These are phyloP conservation scores for Erythrobasidium hasegawianum DNA, from an alignment of 1,284 basidiomycete species.

Conservation along the genomic window DNA sequence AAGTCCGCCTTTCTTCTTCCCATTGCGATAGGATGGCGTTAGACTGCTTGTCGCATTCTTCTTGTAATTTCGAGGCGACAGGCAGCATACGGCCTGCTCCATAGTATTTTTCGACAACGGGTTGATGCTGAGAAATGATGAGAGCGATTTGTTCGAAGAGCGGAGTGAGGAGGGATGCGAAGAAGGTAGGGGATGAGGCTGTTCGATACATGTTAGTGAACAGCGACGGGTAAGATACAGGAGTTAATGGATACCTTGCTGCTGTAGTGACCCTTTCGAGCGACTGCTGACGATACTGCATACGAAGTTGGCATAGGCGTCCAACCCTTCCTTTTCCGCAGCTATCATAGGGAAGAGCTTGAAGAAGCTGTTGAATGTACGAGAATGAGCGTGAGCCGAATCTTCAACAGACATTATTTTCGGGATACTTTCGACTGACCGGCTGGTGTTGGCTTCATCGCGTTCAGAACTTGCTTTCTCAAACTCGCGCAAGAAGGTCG, in stretches of 20 bases:
- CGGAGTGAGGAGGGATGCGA: constrained; percentile 76
- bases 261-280: constrained; percentile 22
- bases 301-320: constrained; percentile 89
- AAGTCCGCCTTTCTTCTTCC: constrained; percentile 72
- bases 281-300: constrained; percentile 74
- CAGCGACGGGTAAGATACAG: too few relatives aligned
- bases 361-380: constrained; percentile 78
- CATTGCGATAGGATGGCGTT: constrained; percentile 73
- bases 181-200: constrained; percentile 87
- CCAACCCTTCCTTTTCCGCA: constrained; percentile 74
- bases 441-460: constrained; percentile 54
- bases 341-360: constrained; percentile 93
- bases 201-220: constrained; percentile 15
- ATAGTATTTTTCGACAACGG: constrained; percentile 96
- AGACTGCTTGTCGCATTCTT: constrained; percentile 82
- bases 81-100: constrained; percentile 76
- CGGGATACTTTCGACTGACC: constrained; percentile 35
- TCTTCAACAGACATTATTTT: constrained; percentile 47
- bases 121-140: constrained; percentile 95
- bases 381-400: background rate
- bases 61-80: constrained; percentile 72
- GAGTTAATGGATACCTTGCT: constrained; percentile 7
- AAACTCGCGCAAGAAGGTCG: constrained; percentile 74
- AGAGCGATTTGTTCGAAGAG: constrained; percentile 92
- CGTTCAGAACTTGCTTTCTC: constrained; percentile 68